Percentiles rank a stretch among this genome's conserved stretches.
These are phyloP conservation scores for Chytridium lagenaria DNA, from an alignment of 371 early-diverging fungal genomes.

Conservation along the genomic window DNA sequence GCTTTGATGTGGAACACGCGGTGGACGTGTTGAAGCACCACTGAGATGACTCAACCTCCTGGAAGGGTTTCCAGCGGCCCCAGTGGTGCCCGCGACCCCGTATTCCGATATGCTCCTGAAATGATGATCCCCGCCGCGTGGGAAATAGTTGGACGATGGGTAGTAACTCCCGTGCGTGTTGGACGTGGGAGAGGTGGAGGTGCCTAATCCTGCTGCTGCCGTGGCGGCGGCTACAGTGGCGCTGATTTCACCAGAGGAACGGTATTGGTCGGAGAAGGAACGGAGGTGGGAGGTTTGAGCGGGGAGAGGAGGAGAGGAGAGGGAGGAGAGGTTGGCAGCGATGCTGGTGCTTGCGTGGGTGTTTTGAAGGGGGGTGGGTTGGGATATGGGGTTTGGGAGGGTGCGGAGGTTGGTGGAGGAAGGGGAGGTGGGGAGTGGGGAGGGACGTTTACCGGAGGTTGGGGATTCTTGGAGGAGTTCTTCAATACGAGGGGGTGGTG, in stretches of 20 bases:
- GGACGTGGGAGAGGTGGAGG: background rate
- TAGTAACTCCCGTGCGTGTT: background rate
- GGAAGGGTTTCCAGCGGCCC: background rate
- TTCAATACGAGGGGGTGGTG: slow-evolving; percentile 15
- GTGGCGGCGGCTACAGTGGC: slow-evolving; percentile 1
- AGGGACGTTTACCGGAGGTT: too few species aligned
- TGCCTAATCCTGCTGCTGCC: background rate
- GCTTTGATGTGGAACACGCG: background rate
- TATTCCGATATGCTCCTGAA: slow-evolving; percentile 5
- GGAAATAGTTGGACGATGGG: background rate
- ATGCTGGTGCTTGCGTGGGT: slow-evolving; percentile 16
- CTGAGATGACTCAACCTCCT: background rate
- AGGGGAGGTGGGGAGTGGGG: too few species aligned
- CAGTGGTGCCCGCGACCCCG: background rate
- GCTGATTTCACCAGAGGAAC: background rate
- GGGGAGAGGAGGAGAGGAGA: background rate
- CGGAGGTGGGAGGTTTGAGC: slow-evolving; percentile 9
- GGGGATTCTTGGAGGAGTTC: slow-evolving; percentile 7
- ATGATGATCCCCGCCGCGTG: slow-evolving; percentile 2
- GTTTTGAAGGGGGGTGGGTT: too few species aligned
- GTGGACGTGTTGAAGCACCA: too few species aligned
- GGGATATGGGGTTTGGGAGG: too few species aligned
- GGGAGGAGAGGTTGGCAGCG: slow-evolving; percentile 15
- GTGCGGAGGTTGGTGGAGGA: too few species aligned
- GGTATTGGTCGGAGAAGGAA: slow-evolving; percentile 7